phyloP scores from a whole-genome alignment of 352 stramenopile species.

The Phytophthora palmivora region DNA sequence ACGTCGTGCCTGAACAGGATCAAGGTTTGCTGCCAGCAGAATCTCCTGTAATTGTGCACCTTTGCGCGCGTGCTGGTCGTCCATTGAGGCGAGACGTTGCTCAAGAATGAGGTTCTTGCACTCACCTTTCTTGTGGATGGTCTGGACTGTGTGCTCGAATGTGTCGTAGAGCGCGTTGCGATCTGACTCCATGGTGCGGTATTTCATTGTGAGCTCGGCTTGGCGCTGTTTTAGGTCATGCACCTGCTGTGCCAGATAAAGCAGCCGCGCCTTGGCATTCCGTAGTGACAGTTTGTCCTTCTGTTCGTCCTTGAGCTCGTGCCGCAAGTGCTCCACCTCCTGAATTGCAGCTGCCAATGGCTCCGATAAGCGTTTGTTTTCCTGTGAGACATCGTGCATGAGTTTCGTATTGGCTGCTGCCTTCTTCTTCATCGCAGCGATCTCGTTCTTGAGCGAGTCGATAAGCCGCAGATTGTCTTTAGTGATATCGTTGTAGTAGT shows the following conservation, averaged over 20 bases:
- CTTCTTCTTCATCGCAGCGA: conserved; percentile 94
- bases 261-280: conserved; percentile 90
- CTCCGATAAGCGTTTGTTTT: conserved; percentile 93
- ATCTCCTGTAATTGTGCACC: conserved; percentile 74
- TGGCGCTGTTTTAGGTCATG: conserved; percentile 70
- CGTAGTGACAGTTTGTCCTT: conserved; percentile 92
- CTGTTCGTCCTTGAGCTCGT: conserved; percentile 91
- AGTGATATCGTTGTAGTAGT: conserved; percentile 97
- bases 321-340: conserved; percentile 90
- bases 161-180: conserved; percentile 91
- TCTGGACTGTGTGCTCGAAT: conserved; percentile 91
- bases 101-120: conserved; percentile 92
- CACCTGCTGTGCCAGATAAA: conserved; percentile 78
- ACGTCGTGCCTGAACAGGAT: conserved; percentile 67
- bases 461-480: conserved; percentile 94
- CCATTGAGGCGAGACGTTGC: conserved; percentile 79
- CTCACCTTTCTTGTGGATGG: conserved; percentile 91
- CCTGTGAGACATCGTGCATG: conserved; percentile 93
- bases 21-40: conserved; percentile 74
- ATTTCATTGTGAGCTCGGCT: conserved; percentile 70
- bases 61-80: conserved; percentile 82
- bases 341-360: conserved; percentile 85
- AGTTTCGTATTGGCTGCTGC: conserved; percentile 90
- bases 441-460: conserved; percentile 92
- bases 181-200: conserved; percentile 82